Base-by-base conservation (phyloP, 257 asterid species). In the Striga asiatica region DNA sequence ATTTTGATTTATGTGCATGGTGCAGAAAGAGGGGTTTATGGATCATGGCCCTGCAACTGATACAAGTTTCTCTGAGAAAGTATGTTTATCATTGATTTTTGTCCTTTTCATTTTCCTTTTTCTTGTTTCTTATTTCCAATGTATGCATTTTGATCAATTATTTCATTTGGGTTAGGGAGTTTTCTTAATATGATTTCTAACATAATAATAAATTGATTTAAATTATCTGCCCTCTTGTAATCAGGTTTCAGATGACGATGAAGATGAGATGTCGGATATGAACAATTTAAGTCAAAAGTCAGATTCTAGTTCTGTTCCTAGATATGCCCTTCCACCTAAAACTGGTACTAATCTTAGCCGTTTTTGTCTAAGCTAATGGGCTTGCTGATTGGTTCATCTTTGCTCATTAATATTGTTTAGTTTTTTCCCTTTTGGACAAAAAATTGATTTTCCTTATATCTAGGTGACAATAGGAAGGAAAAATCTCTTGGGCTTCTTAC, bases 401-500 rank as follows among this genome's bases (percentile, higher is more conserved):
- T 17, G 7, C 9, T 42, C 3, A 20, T 32, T 46, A 20, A 11
- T 23, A 16, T 38, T 11, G 16, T 61, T 37, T 5, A 9, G 11
- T 8, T n/a, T 16, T 21, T 10, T 53, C 3, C 16, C 24, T 8
- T 11, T 12, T 21, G 38, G 64, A 32, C 19, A 27, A n/a, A n/a
- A n/a, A n/a, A n/a, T n/a, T n/a, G n/a, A n/a, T 11, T 20, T 2
- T n/a, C 2, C n/a, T 23, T 28, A 39, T 47, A 25, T 57, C 34
- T 55, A 71, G 77, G 81, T 56, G 94, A 82, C 50, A 88, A 83
- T 62, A 82, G 98, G 64, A 92, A 83, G 70, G 97, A 92, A 67
- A 92, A 92, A 70, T 92, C 99, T 32, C 73, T 92, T 57, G 94
- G 93, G 24, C 89, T 92, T 66, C 97, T 92, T n/a, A 92, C 99